Evolutionary conservation across 129 eudicot genomes (phyloP).

Genomic region (Flaveria brownii): DNA sequence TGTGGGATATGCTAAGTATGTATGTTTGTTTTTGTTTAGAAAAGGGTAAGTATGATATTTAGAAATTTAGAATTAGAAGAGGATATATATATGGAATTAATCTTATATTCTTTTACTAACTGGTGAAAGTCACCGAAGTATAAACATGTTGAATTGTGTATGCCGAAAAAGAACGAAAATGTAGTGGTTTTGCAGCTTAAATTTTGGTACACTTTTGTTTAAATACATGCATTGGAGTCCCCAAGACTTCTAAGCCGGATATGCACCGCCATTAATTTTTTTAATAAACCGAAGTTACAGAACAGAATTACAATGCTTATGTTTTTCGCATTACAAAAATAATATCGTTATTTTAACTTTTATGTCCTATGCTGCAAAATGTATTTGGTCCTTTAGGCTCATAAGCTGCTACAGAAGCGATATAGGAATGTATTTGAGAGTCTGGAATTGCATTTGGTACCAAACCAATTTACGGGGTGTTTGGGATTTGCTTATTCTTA

Average conservation of each 20-base stretch:
- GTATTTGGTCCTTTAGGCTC: neutral
- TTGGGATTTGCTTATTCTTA: neutral
- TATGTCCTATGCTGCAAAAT: neutral
- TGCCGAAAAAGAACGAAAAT: neutral
- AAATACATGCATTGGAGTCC: neutral
- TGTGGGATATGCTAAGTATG: no score
- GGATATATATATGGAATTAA: neutral
- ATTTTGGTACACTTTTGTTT: slow-evolving; percentile 8
- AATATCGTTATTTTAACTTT: neutral
- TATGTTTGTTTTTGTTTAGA: no score
- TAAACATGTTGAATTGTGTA: slow-evolving; percentile 4
- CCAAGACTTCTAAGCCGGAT: neutral
- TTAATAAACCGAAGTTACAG: neutral
- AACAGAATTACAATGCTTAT: neutral
- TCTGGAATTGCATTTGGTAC: neutral
- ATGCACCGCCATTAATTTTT: neutral
- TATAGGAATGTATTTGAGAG: no score
- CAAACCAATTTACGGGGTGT: neutral
- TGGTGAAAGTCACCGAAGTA: neutral
- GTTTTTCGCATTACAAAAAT: neutral
- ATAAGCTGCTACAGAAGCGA: neutral
- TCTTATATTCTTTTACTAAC: neutral
- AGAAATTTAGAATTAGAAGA: neutral
- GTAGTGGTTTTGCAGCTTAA: neutral
- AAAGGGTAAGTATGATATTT: no score